Evolutionary conservation across 2,329 filamentous ascomycete genomes (phyloP), one percentile per base, ranked within the genome.

Genomic region (Exophiala calicioides): DNA sequence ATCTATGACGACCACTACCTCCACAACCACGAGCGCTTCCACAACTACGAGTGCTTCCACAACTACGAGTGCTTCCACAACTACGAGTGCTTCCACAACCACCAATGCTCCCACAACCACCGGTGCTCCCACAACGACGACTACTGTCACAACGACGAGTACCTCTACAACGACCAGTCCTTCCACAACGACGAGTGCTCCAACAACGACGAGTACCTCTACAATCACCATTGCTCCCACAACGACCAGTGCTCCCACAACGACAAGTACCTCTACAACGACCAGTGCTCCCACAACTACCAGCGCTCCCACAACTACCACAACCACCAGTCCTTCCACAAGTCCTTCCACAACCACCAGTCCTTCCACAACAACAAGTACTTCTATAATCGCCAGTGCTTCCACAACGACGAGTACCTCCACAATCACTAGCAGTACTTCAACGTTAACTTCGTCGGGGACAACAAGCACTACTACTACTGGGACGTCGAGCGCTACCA

Each of bases 331-430:
- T 12, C 19, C 37, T n/a, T 34, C 45, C 10, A 35, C 31, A 18
- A 42, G 10, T 9, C 15, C 18, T 23, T 15, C n/a, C n/a, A n/a
- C n/a, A n/a, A n/a, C n/a, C n/a, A n/a, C 35, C 16, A 38, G 15
- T 12, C 6, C 23, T 5, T 38, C 45, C 10, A 36, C 16, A n/a
- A 27, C 45, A 16, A 35, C 31, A 18, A 42, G 10, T 9, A 24
- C 18, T 23, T 15, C n/a, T n/a, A n/a, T n/a, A n/a, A n/a, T n/a
- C n/a, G n/a, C 35, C 16, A 38, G 15, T 12, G 7, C 23, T 5
- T 38, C 47, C 6, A 49, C 37, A 5, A 46, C 34, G 12, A n/a
- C 19, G 24, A 43, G 27, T 26, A n/a, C 8, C 26, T 9, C 26
- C 8, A 29, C 26, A 29, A 29, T n/a, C 6, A n/a, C n/a, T n/a